Evolutionary conservation across 768 basidiomycete genomes (phyloP), one percentile per base, ranked within the genome.

Genomic region (Pleurotus platypus): DNA sequence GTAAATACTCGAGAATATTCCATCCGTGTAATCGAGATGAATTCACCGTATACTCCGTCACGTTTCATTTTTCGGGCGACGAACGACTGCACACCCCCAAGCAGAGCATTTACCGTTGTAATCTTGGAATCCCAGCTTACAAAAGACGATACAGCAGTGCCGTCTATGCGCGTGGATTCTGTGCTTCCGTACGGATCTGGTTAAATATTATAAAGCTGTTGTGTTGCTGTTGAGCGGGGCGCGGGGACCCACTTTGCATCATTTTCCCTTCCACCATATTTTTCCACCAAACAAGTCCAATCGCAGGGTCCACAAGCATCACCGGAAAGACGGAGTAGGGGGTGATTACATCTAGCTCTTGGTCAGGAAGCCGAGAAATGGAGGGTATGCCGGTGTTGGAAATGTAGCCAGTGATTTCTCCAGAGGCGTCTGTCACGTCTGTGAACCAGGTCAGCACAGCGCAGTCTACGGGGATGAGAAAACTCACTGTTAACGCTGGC

Each of bases 51-150:
- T 18, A 65, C 45, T 12, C 60, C 55, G 3, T 65, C 62, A 11
- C 56, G 46, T 30, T 59, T 50, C 64, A 65, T 65, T 24, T 55
- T 58, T 3, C 55, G 39, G n/a, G 57, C 51, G 27, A 65, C 64
- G n/a, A 65, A 57, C 16, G 62, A 59, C 6, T 57, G 49, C 2
- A 65, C 56, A 12, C 64, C 64, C 6, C 64, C 64, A n/a, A 65
- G 59, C 5, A 66, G 57, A 2, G 63, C 65, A 55, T 63, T 63
- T 16, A 66, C 56, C 3, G 65, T 66, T 5, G 65, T 66, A 24
- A 63, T 47, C 37, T 66, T 66, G 47, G 63, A 64, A 54, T 66
- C 65, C 65, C 65, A 66, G 1, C 63, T 63, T n/a, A 66, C 65
- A 24, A 66, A 66, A 3, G 65, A 60, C 1, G 65, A 66, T 16